Evolutionary conservation across 805 yeast genomes (phyloP).

Genomic region (Vanderwaltozyma tropicalis): DNA sequence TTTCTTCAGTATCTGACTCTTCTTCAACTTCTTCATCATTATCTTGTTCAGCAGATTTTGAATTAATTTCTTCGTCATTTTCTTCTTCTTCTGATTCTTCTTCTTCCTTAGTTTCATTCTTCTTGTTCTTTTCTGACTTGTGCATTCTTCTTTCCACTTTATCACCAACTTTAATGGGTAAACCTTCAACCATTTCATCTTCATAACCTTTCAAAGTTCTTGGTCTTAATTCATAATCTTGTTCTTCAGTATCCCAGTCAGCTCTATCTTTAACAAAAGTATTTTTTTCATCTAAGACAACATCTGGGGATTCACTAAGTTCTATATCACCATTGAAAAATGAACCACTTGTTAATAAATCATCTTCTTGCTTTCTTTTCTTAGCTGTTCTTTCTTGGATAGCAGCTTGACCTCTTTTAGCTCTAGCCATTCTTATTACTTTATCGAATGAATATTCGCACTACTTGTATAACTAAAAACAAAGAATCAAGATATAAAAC

Average conservation of each 20-base stretch:
- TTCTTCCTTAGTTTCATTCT: slow-evolving; percentile 9
- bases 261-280: slow-evolving; percentile 8
- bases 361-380: slow-evolving; percentile 25
- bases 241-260: slow-evolving; percentile 61
- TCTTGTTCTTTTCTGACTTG: slow-evolving; percentile 10
- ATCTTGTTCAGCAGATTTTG: slow-evolving; percentile 12
- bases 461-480: background rate
- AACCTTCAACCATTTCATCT: slow-evolving; percentile 43
- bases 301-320: slow-evolving; percentile 2
- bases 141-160: slow-evolving; percentile 54
- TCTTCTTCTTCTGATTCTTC: slow-evolving; percentile 8
- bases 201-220: slow-evolving; percentile 40
- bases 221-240: slow-evolving; percentile 68
- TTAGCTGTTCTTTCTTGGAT: slow-evolving; percentile 23
- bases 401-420: slow-evolving; percentile 20
- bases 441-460: too few relatives aligned
- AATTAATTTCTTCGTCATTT: too few relatives aligned
- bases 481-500: background rate
- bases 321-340: slow-evolving; percentile 18
- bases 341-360: slow-evolving; percentile 16
- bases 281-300: slow-evolving; percentile 3
- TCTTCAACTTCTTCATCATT: slow-evolving; percentile 22
- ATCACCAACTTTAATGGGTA: slow-evolving; percentile 78
- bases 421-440: slow-evolving; percentile 17
- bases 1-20: slow-evolving; percentile 43